Percentiles rank a stretch among this genome's conserved stretches.
Conservation (phyloP, 2,329 filamentous ascomycete species). For the Alternaria viburni region DNA sequence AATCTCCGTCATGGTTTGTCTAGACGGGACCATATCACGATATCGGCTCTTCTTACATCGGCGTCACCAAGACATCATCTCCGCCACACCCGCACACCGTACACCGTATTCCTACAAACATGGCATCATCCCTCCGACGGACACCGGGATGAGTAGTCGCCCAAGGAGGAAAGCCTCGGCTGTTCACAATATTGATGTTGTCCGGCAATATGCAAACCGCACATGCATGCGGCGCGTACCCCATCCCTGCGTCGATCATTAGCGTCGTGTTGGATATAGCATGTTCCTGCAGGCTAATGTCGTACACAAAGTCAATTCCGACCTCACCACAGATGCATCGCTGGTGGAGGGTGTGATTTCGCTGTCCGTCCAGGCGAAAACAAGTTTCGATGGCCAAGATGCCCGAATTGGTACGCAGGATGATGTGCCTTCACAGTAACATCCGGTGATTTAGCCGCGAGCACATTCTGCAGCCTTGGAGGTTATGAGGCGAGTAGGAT, state of each 20-base stretch:
- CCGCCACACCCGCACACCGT: background rate
- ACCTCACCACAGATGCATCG: background rate
- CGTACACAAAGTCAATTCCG: conserved; percentile 6
- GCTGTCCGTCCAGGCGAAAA: background rate
- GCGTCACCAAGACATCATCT: background rate
- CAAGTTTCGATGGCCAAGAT: background rate
- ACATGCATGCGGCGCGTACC: background rate
- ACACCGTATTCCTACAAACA: background rate
- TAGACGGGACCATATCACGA: background rate
- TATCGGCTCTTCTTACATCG: background rate
- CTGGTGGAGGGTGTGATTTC: background rate
- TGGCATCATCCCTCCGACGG: background rate
- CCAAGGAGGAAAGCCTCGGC: background rate
- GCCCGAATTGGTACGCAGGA: background rate
- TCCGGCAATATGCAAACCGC: background rate
- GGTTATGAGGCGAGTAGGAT: background rate
- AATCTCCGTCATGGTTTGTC: background rate
- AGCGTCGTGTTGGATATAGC: background rate
- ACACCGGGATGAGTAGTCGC: background rate
- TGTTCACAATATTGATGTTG: background rate
- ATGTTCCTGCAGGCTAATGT: background rate
- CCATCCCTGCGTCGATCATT: conserved; percentile 3
- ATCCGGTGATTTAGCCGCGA: background rate
- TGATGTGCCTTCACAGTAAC: background rate
- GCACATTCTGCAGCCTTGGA: background rate